Base-by-base conservation (phyloP, 2,329 filamentous ascomycete genomes). In the Aspergillus pseudoterreus region DNA sequence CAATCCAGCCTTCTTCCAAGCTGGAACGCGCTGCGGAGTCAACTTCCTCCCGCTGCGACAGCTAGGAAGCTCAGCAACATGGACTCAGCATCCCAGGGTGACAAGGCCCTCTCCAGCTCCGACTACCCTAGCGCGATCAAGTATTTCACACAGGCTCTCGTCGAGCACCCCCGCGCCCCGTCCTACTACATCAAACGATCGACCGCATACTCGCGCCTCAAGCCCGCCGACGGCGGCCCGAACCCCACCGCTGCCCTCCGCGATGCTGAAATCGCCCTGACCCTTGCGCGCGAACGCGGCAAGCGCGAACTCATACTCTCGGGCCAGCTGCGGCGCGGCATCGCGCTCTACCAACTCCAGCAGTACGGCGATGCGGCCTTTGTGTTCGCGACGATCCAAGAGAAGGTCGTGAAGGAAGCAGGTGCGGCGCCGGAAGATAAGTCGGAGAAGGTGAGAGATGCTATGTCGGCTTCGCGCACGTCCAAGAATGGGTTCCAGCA, bases 151-250 rank as follows among this genome's bases (percentile, higher is more conserved):
- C 71, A 75, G 36, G 90, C 89, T 6, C 76, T 95, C 22, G 61
- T 70, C 32, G 73, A 82, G 54, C 78, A 78, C 11, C 84, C 86
- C 0, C 76, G 76, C 36, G 90, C 88, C 2, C 87, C 90, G 1
- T 74, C 81, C 45, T 96, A 94, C 82, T 86, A 92, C 56, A 82
- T 94, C 56, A 84, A 87, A 59, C 89, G 92, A 17, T 88, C 90
- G 4, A 90, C 85, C 39, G 90, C 90, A 36, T 86, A 91, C 66
- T 80, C 89, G 45, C 82, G 88, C 53, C 77, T 80, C 2, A 77
- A 75, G 35, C 74, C 79, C 41, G 64, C 75, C 19, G 71, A 83
- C 53, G 72, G 75, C 45, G 70, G 70, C 3, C 69, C 71, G 0
- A 64, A 72, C 12, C 56, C 51, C 27, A 43, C 63, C 10, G 68